phyloP scores from a whole-genome alignment of 129 eudicot genomes.

The Gnaphalium uliginosum region DNA sequence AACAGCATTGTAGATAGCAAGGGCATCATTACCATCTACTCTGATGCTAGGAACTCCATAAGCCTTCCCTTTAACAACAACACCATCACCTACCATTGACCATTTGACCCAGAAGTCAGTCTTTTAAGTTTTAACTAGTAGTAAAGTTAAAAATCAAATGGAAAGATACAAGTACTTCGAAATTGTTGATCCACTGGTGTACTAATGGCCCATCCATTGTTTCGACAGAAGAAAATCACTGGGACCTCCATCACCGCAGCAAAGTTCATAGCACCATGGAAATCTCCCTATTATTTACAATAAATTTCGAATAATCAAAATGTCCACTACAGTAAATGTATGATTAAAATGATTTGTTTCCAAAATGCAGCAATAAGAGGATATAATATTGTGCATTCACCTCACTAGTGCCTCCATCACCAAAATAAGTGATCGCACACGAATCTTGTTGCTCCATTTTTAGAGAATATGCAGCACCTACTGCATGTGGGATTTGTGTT shows the following conservation, averaged over 20 bases:
- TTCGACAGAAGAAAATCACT: conserved; percentile 73
- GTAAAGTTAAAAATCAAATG: neutral
- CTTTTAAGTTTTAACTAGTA: neutral
- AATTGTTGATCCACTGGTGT: conserved; percentile 74
- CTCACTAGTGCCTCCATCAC: conserved; percentile 90
- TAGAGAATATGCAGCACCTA: conserved; percentile 91
- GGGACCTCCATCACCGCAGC: conserved; percentile 62
- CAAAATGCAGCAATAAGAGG: neutral
- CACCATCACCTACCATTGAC: conserved; percentile 65
- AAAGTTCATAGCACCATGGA: conserved; percentile 83
- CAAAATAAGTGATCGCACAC: conserved; percentile 76
- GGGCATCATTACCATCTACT: conserved; percentile 85
- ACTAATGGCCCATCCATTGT: conserved; percentile 93
- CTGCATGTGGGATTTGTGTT: conserved; percentile 89
- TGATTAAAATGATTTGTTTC: neutral
- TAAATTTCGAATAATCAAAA: neutral
- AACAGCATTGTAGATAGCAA: conserved; percentile 68
- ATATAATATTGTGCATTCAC: conserved; percentile 35
- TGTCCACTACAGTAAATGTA: neutral
- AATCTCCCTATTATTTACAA: conserved; percentile 61
- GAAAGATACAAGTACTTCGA: conserved; percentile 48
- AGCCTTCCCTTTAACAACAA: conserved; percentile 69
- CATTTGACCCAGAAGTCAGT: conserved; percentile 14
- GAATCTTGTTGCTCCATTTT: conserved; percentile 76
- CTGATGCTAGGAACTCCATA: conserved; percentile 82